Evolutionary conservation across 352 stramenopile genomes (phyloP).

Genomic region (Saprolegnia parasitica): DNA sequence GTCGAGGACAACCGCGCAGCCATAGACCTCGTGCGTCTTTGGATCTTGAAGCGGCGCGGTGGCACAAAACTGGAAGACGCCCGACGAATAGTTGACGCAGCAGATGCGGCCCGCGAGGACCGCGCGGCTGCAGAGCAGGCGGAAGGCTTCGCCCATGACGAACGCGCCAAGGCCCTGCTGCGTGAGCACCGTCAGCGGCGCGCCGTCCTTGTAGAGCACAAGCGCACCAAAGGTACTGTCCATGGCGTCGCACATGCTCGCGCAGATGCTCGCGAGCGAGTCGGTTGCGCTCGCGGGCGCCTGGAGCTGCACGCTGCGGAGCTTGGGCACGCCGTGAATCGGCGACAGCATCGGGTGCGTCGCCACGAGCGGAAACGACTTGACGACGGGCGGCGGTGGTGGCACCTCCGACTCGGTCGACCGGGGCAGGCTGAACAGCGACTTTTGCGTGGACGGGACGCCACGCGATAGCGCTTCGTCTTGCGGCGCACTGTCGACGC

Average conservation of each 20-base stretch:
- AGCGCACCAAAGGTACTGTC: slow-evolving; percentile 14
- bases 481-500: slow-evolving; percentile 8
- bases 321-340: not conserved
- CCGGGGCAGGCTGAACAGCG: not conserved
- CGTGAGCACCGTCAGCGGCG: slow-evolving; percentile 11
- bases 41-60: slow-evolving; percentile 10
- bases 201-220: slow-evolving; percentile 7
- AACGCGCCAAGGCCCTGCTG: slow-evolving; percentile 17
- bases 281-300: not conserved
- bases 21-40: not conserved
- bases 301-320: not conserved
- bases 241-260: slow-evolving; percentile 17
- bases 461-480: not conserved
- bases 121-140: slow-evolving; percentile 18
- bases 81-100: slow-evolving; percentile 20
- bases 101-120: slow-evolving; percentile 6
- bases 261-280: not conserved
- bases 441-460: slow-evolving; percentile 5
- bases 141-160: slow-evolving; percentile 12
- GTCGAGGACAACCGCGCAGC: slow-evolving; percentile 16
- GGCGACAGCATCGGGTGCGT: slow-evolving; percentile 16
- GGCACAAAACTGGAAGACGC: slow-evolving; percentile 18
- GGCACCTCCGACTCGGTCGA: not conserved
- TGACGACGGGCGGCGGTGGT: not conserved
- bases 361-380: not conserved